These are phyloP conservation scores for Cercophora samala DNA, from an alignment of 495 filamentous ascomycete species.

Conservation along the genomic window DNA sequence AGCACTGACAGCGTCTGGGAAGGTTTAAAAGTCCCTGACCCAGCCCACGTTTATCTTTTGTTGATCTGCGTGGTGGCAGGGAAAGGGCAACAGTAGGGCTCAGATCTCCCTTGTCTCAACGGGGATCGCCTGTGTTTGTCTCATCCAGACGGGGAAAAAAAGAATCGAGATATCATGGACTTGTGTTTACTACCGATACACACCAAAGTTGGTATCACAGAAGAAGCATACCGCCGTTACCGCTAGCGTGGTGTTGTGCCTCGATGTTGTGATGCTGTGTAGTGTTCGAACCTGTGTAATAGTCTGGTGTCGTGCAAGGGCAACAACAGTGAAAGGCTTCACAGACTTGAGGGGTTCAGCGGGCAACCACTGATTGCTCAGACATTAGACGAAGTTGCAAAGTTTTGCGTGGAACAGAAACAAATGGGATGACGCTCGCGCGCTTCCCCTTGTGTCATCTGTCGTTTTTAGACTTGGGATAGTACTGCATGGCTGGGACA, in stretches of 20 bases:
- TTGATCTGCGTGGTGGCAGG: not conserved
- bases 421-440: not conserved
- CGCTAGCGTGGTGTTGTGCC: not conserved
- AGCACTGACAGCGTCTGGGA: not conserved
- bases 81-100: not conserved
- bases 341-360: not conserved
- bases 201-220: not conserved
- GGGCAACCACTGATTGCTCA: not conserved
- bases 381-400: not conserved
- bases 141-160: not conserved
- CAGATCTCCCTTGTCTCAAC: not conserved
- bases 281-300: not conserved
- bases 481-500: not conserved
- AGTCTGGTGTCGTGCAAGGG: not conserved
- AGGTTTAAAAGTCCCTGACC: not conserved
- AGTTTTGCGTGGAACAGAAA: not conserved
- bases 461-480: not conserved
- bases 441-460: not conserved
- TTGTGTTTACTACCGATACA: not conserved
- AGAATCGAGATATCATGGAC: not conserved
- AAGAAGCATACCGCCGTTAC: not conserved
- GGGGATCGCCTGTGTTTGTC: not conserved
- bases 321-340: not conserved
- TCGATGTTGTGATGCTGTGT: not conserved
- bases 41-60: not conserved